phyloP scores from a whole-genome alignment of 2,329 filamentous ascomycete species.

The Fusarium ambrosium region DNA sequence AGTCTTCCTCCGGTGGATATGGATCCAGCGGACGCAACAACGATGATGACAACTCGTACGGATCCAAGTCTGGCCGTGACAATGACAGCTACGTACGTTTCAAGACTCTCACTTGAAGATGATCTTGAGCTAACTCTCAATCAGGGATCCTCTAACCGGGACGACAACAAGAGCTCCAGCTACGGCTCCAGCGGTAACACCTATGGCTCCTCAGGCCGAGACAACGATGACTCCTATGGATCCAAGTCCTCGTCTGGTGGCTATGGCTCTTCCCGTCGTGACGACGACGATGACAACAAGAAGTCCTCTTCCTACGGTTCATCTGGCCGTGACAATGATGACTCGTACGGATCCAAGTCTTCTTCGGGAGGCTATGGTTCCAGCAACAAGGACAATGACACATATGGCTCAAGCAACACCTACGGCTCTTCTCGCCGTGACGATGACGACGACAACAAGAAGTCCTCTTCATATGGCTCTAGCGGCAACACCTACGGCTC shows the following conservation, averaged over 20 bases:
- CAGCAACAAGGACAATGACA: background rate
- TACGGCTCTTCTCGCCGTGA: background rate
- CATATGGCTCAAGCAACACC: background rate
- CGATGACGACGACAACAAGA: background rate
- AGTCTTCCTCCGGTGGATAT: background rate
- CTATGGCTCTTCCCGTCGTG: constrained; percentile 3
- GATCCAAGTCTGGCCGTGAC: constrained; percentile 14
- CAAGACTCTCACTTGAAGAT: background rate
- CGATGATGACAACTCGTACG: constrained; percentile 9
- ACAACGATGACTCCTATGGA: constrained; percentile 4
- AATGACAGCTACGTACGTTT: constrained; percentile 16
- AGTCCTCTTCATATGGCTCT: too few relatives aligned
- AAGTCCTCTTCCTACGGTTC: background rate
- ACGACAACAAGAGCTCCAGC: constrained; percentile 1
- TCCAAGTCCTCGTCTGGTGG: background rate
- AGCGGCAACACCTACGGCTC: background rate
- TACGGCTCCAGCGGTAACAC: background rate
- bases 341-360: constrained; percentile 16
- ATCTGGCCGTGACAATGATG: background rate
- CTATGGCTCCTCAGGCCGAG: constrained; percentile 12
- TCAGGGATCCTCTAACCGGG: constrained; percentile 27
- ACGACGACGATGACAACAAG: background rate
- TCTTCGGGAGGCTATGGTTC: background rate
- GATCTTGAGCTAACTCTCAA: background rate
- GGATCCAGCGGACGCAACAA: background rate